A percentile compares a stretch with the other conserved stretches of the same genome.
Conservation (phyloP, 164 flowering plant genomes). For the Brasenia schreberi region DNA sequence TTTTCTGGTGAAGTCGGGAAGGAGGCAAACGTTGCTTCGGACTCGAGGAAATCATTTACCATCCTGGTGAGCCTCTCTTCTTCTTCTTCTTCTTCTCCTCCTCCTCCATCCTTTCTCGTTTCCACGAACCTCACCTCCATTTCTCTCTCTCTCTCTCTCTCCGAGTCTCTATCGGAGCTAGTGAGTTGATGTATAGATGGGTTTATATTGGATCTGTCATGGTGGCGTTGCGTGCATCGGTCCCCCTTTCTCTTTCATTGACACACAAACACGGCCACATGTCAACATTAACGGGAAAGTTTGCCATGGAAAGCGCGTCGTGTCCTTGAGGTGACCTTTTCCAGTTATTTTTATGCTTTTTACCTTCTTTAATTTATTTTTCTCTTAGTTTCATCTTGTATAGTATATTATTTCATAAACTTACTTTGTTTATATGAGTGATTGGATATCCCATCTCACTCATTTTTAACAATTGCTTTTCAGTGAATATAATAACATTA, state of each 20-base stretch:
- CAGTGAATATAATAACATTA: no score
- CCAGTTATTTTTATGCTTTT: no score
- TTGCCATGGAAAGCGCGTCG: no score
- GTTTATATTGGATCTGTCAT: neutral
- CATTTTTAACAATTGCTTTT: no score
- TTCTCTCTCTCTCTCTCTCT: conserved; percentile 2
- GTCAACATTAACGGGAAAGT: no score
- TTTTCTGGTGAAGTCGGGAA: conserved; percentile 7
- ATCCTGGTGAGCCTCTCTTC: conserved; percentile 42
- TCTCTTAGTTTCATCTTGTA: no score
- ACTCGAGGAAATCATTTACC: conserved; percentile 53
- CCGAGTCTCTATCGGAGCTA: neutral
- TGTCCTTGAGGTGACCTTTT: no score
- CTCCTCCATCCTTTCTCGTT: conserved; percentile 18
- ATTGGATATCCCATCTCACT: no score
- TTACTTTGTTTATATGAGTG: no score
- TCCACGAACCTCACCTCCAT: neutral
- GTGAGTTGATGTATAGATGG: neutral
- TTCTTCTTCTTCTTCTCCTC: conserved; percentile 26
- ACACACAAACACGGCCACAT: no score
- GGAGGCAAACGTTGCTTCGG: conserved; percentile 20
- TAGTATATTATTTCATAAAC: no score
- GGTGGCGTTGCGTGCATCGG: neutral
- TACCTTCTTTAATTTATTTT: no score
- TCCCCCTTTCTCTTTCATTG: neutral